Conservation (phyloP, 179 eudicot species). For the Beta corolliflora region DNA sequence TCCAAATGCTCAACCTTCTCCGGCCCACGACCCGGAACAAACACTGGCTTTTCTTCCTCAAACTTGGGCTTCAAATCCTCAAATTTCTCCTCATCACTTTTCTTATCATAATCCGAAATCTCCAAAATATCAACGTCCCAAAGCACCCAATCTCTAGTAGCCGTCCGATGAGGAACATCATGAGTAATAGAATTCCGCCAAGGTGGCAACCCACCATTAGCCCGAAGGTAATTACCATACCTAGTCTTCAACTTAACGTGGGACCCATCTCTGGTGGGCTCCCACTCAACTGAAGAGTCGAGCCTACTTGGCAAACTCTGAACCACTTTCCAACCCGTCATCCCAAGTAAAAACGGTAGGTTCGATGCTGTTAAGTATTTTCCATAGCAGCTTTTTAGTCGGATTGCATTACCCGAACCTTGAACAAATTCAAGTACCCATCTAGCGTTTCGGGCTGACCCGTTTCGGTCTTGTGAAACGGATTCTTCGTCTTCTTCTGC, state of each 20-base stretch:
- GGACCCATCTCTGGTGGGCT: slow-evolving; percentile 61
- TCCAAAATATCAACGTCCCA: slow-evolving; percentile 80
- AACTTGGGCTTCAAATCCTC: not conserved
- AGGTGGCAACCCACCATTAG: slow-evolving; percentile 82
- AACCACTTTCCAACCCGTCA: slow-evolving; percentile 75
- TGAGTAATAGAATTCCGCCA: slow-evolving; percentile 93
- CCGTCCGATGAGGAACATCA: slow-evolving; percentile 69
- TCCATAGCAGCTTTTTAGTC: slow-evolving; percentile 69
- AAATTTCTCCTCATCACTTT: not conserved
- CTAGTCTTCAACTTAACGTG: slow-evolving; percentile 63
- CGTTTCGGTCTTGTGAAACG: slow-evolving; percentile 59
- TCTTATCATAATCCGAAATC: slow-evolving; percentile 30
- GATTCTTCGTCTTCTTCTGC: slow-evolving; percentile 85
- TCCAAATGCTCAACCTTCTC: slow-evolving; percentile 22
- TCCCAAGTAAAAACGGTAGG: slow-evolving; percentile 66
- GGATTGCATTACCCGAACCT: slow-evolving; percentile 29
- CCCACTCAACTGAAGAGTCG: slow-evolving; percentile 79
- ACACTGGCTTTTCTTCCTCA: not conserved
- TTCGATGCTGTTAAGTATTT: slow-evolving; percentile 79
- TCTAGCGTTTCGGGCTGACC: slow-evolving; percentile 50
- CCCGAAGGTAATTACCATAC: slow-evolving; percentile 68
- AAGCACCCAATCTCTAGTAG: slow-evolving; percentile 78
- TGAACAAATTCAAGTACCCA: slow-evolving; percentile 70
- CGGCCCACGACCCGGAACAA: not conserved
- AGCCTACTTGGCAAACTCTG: slow-evolving; percentile 54